Conservation (phyloP, 495 filamentous ascomycete genomes). For the Jackrogersella minutella region DNA sequence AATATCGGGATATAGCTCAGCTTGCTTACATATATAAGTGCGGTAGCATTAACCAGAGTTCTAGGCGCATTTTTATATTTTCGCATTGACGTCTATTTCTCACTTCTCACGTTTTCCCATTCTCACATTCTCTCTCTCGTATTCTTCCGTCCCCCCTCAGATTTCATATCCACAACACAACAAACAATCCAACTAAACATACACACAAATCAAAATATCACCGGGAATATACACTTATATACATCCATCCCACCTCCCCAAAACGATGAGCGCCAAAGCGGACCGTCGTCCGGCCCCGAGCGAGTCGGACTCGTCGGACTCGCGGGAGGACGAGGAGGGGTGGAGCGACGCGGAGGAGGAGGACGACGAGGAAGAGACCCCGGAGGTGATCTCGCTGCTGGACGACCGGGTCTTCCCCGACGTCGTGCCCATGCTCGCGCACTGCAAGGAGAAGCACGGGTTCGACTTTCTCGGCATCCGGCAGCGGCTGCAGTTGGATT, state of each 20-base stretch:
- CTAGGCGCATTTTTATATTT: too few relatives aligned
- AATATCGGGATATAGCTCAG: slow-evolving; percentile 25
- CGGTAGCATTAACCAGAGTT: too few relatives aligned
- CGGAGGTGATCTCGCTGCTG: slow-evolving; percentile 72
- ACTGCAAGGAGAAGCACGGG: slow-evolving; percentile 73
- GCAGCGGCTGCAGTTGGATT: slow-evolving; percentile 75
- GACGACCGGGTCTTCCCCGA: slow-evolving; percentile 72
- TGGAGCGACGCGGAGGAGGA: slow-evolving; percentile 81
- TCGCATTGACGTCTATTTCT: not conserved
- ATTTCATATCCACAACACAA: too few relatives aligned
- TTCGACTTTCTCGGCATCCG: slow-evolving; percentile 77
- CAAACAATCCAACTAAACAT: too few relatives aligned
- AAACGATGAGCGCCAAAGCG: slow-evolving; percentile 31
- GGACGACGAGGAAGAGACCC: slow-evolving; percentile 61
- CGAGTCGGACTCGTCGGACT: slow-evolving; percentile 47
- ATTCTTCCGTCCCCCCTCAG: too few relatives aligned
- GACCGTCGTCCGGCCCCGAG: slow-evolving; percentile 16
- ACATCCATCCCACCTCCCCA: too few relatives aligned
- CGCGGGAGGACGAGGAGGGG: slow-evolving; percentile 70
- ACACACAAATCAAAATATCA: not conserved
- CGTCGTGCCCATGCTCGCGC: slow-evolving; percentile 70
- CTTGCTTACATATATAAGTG: slow-evolving; percentile 14
- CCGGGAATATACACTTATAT: too few relatives aligned
- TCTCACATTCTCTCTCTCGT: not conserved
- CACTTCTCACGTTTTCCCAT: not conserved